Percentiles rank a stretch among this genome's conserved stretches.
phyloP scores from a whole-genome alignment of 495 filamentous ascomycete genomes.

The Aspergillus leporis region DNA sequence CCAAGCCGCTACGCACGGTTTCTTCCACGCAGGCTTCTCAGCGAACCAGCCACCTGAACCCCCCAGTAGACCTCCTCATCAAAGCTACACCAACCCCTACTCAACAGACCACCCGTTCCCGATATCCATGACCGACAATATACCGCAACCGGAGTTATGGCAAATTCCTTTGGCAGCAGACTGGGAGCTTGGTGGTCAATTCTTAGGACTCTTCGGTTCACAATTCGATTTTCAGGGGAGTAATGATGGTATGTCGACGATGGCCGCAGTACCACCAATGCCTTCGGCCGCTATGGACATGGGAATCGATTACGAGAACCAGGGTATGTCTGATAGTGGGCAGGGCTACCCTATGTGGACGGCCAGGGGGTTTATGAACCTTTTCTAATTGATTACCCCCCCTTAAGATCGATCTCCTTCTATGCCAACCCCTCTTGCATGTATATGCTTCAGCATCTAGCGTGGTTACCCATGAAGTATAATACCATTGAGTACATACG shows the following conservation, averaged over 20 bases:
- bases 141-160: constrained; percentile 37
- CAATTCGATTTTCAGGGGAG: constrained; percentile 18
- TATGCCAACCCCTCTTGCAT: not conserved
- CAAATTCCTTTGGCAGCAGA: constrained; percentile 40
- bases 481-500: not conserved
- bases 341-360: constrained; percentile 5
- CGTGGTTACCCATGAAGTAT: not conserved
- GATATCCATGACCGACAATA: constrained; percentile 22
- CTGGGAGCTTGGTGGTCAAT: constrained; percentile 37
- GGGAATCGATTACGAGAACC: not conserved
- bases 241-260: not conserved
- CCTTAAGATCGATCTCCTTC: not conserved
- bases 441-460: too few relatives aligned
- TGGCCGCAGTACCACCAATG: not conserved
- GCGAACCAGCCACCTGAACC: constrained; percentile 11
- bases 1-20: constrained; percentile 6
- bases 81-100: constrained; percentile 12
- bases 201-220: constrained; percentile 33
- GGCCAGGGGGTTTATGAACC: constrained; percentile 12
- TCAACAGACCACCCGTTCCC: constrained; percentile 23
- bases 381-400: constrained; percentile 7
- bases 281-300: constrained; percentile 1
- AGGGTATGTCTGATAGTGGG: not conserved
- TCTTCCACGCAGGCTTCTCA: constrained; percentile 11
- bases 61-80: constrained; percentile 14